Conservation (phyloP, 371 early-diverging fungal genomes). For the Umbelopsis sp. region DNA sequence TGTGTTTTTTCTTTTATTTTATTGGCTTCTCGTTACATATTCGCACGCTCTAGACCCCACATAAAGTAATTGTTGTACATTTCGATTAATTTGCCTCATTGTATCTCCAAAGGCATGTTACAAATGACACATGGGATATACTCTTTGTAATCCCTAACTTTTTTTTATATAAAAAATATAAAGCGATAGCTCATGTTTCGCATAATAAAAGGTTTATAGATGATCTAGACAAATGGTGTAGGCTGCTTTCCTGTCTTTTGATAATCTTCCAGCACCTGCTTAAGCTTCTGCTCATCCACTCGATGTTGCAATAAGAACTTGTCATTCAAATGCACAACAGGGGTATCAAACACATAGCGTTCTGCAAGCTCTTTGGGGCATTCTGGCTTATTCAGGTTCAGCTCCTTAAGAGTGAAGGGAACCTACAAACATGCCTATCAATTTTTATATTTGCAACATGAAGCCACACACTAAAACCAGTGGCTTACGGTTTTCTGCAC, state of each 20-base stretch:
- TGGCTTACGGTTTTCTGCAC: slow-evolving; percentile 50
- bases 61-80: not conserved
- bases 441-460: not conserved
- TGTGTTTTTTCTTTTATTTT: no score
- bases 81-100: no score
- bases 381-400: slow-evolving; percentile 30
- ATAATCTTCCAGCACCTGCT: slow-evolving; percentile 41
- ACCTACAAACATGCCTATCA: not conserved
- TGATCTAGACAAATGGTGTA: not conserved
- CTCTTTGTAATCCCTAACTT: no score
- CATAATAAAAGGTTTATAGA: no score
- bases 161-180: no score
- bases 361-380: slow-evolving; percentile 54
- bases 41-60: no score
- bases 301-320: slow-evolving; percentile 52
- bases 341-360: slow-evolving; percentile 54
- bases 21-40: no score
- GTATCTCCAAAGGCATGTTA: no score
- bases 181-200: no score
- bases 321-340: slow-evolving; percentile 53
- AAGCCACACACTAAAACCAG: not conserved
- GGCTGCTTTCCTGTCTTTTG: slow-evolving; percentile 33
- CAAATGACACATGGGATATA: no score
- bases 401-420: slow-evolving; percentile 5
- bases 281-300: slow-evolving; percentile 43